Base-by-base conservation (phyloP, 352 stramenopile genomes). In the Thraustotheca clavata region DNA sequence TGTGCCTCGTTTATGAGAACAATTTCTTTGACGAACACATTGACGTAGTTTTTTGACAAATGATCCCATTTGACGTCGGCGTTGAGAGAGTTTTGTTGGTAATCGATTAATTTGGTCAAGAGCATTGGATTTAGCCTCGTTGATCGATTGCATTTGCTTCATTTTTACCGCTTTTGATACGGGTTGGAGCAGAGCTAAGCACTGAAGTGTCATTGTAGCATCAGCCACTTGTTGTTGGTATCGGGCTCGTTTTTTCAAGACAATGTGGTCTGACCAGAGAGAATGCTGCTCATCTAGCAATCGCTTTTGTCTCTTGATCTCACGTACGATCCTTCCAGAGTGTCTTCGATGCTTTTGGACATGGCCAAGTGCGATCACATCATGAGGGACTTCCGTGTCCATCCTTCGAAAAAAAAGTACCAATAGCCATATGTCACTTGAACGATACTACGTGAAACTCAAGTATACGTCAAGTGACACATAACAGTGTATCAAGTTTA, bases 131-230 rank as follows among this genome's bases (percentile, higher is more conserved):
- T 52, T 52, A 31, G 43, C 43, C n/a, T 9, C 11, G 11, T 52
- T 31, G n/a, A 52, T 52, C 24, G 43, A 24, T 18, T 52, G 43
- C 9, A 52, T 52, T 31, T 52, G 43, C 43, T 52, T 24, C 43
- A 14, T 24, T 18, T 52, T 52, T 24, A 31, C 43, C 11, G 43
- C 11, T 11, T 31, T 24, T 2, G 43, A 52, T 31, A 52, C 24
- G 9, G 43, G 43, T 31, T 52, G 43, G 11, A 18, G 24, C 43
- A 52, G 31, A 2, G 43, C n/a, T 31, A 52, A 52, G 43, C 43
- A 52, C n/a, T 52, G 43, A 24, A 52, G 43, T 31, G n/a, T 52
- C 43, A 52, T 24, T 11, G 43, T 31, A 31, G 9, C 43, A 31
- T 52, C n/a, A 9, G 43, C 34, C 24, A 52, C 43, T 2, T 14